Base-by-base conservation (phyloP, 768 basidiomycete species). In the Sporobolomyces pararoseus region DNA sequence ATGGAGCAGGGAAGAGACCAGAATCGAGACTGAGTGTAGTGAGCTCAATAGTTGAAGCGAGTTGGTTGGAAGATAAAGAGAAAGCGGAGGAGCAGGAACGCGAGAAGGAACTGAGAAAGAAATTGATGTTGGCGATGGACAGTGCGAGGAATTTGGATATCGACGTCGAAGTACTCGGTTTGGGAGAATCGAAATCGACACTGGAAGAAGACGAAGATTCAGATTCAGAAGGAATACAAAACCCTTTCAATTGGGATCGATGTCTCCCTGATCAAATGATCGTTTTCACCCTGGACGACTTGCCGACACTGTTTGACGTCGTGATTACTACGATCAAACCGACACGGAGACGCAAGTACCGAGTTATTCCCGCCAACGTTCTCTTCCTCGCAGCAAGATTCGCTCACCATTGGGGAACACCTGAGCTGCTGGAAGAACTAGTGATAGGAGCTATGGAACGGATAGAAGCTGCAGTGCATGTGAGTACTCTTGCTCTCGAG, bases 381-480 rank as follows among this genome's bases (percentile, higher is more conserved):
- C 81, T 99, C 57, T 96, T 93, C 79, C 85, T 96, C 81, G 84
- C 93, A 60, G 88, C 91, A 17, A 86, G 93, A 52, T 99, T 95
- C 80, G 96, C 96, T n/a, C 81, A 91, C 34, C 52, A 74, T 39
- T 87, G 85, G n/a, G 92, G 91, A 77, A 91, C 93, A 78, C 86
- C 89, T 72, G 86, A 86, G 1, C 93, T 95, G 90, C 81, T 97
- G 31, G 93, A 95, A 78, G 93, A 96, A 78, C 83, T 99, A 32
- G 85, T 98, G 63, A 86, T 94, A 44, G 89, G 89, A 23, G 91
- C 91, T 0, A 89, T 93, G 25, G 92, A 96, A 78, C 84, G 88
- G 46, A 94, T 98, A 39, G 96, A 99, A 79, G 88, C 90, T 57
- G 86, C 86, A 14, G 88, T 96, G 70, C 94, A 94, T 77, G 96